Base-by-base conservation (phyloP, 1,139 yeast genomes). In the Nakaseomyces bracarensis region DNA sequence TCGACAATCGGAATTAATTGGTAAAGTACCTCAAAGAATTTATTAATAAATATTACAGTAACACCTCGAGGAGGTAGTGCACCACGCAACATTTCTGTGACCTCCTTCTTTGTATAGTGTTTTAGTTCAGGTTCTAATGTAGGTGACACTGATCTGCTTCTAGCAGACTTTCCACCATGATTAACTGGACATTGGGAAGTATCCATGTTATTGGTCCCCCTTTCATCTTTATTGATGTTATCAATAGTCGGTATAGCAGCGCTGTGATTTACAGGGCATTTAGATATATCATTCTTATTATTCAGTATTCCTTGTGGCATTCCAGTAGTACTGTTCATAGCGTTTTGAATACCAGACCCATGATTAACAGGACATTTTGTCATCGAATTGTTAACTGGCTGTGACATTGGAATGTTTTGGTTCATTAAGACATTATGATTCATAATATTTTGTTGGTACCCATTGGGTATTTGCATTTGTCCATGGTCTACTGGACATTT, bases 1-100 rank as follows among this genome's bases (percentile, higher is more conserved):
- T 75, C 79, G 21, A 75, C 44, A 27, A 72, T 64, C 1, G 81
- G 79, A 43, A 72, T 63, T 31, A 67, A 67, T 1, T 78, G 76
- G 49, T 74, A 72, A 3, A 74, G 60, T 13, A 60, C 56, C 18
- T 55, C 55, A 56, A 75, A 74, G 47, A 70, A 76, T 36, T 67
- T 50, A 21, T 65, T 63, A n/a, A 70, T 42, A 40, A 65, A 64
- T 22, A 57, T 46, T 56, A 68, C 58, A 8, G 74, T 60, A 1
- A 70, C 64, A 21, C 58, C 58, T 42, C 61, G 60, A 10, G 69
- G 66, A 1, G 81, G 80, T 45, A 61, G 54, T 19, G 36, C 7
- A 13, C 26, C 18, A 7, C 16, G 19, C n/a, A 33, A 11, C 26
- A n/a, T 20, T 21, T 33, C 36, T 2, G 26, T 33, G n/a, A 33